Base-by-base conservation (phyloP, 2,329 filamentous ascomycete species). In the Talaromyces sp. region DNA sequence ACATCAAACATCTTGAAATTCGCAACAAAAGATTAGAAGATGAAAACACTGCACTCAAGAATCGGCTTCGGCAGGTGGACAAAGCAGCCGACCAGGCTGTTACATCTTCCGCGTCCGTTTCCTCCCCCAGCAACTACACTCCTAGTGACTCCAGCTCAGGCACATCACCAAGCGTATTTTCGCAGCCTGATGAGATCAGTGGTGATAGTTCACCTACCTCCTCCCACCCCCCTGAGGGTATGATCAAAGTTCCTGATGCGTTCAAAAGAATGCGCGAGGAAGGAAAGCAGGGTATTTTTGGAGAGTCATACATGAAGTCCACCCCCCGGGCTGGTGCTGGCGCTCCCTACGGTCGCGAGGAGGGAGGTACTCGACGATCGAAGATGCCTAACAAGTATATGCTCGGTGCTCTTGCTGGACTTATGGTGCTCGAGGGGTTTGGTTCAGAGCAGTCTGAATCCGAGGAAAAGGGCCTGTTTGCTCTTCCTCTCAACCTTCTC, bases 1-100 rank as follows among this genome's bases (percentile, higher is more conserved):
- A 97, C 64, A 97, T 97, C 61, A 85, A 87, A 33, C 92, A 97
- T 73, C 77, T 97, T 1, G 93, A 97, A 72, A 95, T 95, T 76
- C 86, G 91, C 11, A 96, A 96, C 65, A 89, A 86, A 60, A 85
- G 89, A 5, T 77, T 97, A 9, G 78, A 86, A 47, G 90, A 96
- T 41, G 91, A 97, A 69, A 92, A 96, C 66, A 81, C 77, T 27
- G 83, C 83, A 13, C 84, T 96, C 76, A 92, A 93, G 70, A 85
- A 86, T 41, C 85, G 90, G 27, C 83, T 97, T 33, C 84, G 87
- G 67, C 93, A 94, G 67, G 81, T 95, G 14, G 89, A 92, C 37
- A 91, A 84, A 52, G 76, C 75, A 9, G 56, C 75, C 55, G 61
- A 79, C 67, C 73, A 73, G 59, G 59, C 65, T 65, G 53, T 72